Base-by-base conservation (phyloP, 2,329 filamentous ascomycete genomes). In the Periglandula ipomoeae region DNA sequence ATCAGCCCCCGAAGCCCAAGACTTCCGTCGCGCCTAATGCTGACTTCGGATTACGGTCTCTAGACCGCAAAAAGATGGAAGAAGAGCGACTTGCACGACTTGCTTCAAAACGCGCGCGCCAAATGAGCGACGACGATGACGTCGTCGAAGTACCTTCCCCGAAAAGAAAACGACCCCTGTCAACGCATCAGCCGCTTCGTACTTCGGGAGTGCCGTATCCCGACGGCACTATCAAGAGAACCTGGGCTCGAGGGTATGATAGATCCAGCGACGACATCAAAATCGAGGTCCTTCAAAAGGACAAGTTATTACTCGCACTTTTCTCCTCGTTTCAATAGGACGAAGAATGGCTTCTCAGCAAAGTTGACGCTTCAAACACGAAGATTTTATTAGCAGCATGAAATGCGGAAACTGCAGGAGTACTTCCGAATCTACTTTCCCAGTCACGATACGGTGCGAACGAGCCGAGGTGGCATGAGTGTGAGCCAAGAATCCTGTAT, bases 251-350 rank as follows among this genome's bases (percentile, higher is more conserved):
- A 32, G 82, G 84, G 3, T 79, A 78, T 53, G 70, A 75, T 2
- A 74, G 86, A 32, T 71, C 64, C 0, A 71, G 70, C 4, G 77
- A 89, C 52, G 88, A 95, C 53, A 88, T 97, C 61, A 93, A 82
- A 52, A 82, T 97, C 37, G 88, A 95, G 62, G 78, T 96, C 0
- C 66, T 96, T 1, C 85, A 95, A 62, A 83, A 80, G 52, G 68
- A 79, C 2, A 75, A 82, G 11, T 71, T 97, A 8, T 72, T 86
- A 45, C 78, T 89, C 35, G 90, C 88, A 1, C 78, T 97, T 0
- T 69, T 97, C 5, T 95, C 89, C 56, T 87, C 91, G 0, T 97
- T 86, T 57, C 81, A 91, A 61, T 93, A 87, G 82, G 85, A 97
- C 53, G 78, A 84, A 13, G 76, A 85, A 24, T 96, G 88, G 87